Percentiles rank a stretch among this genome's conserved stretches.
phyloP scores from a whole-genome alignment of 345 rosid species.

The Populus pruinosa region DNA sequence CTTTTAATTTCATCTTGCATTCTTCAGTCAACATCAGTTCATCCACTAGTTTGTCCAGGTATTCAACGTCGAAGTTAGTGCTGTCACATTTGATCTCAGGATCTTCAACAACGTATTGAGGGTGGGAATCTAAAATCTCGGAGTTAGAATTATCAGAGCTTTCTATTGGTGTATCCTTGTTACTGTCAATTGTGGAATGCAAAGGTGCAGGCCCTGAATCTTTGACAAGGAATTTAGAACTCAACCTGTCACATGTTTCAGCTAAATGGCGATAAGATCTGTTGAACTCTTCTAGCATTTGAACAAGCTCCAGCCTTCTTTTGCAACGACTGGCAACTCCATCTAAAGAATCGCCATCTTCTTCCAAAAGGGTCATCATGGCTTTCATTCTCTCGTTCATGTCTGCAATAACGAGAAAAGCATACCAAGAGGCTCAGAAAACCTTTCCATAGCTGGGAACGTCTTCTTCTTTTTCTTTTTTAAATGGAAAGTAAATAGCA shows the following conservation, averaged over 20 bases:
- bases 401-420: slow-evolving; percentile 28
- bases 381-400: slow-evolving; percentile 31
- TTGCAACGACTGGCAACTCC: slow-evolving; percentile 1
- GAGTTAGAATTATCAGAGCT: slow-evolving; percentile 13
- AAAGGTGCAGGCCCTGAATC: slow-evolving; percentile 16
- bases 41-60: slow-evolving; percentile 19
- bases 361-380: slow-evolving; percentile 29
- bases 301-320: slow-evolving; percentile 19
- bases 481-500: neutral
- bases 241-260: slow-evolving; percentile 29
- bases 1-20: neutral
- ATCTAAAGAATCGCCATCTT: slow-evolving; percentile 2
- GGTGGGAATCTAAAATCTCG: slow-evolving; percentile 16
- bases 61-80: slow-evolving; percentile 5
- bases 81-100: slow-evolving; percentile 16
- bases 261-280: slow-evolving; percentile 35
- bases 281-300: slow-evolving; percentile 35
- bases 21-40: slow-evolving; percentile 15
- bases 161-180: neutral
- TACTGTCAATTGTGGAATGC: neutral
- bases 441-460: neutral
- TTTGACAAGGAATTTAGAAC: slow-evolving; percentile 17
- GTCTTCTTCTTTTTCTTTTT: neutral
- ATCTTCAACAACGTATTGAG: slow-evolving; percentile 17
- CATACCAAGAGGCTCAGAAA: neutral